A percentile compares a stretch with the other conserved stretches of the same genome.
Evolutionary conservation across 257 asterid species (phyloP).

Genomic region (Solanum piurae): DNA sequence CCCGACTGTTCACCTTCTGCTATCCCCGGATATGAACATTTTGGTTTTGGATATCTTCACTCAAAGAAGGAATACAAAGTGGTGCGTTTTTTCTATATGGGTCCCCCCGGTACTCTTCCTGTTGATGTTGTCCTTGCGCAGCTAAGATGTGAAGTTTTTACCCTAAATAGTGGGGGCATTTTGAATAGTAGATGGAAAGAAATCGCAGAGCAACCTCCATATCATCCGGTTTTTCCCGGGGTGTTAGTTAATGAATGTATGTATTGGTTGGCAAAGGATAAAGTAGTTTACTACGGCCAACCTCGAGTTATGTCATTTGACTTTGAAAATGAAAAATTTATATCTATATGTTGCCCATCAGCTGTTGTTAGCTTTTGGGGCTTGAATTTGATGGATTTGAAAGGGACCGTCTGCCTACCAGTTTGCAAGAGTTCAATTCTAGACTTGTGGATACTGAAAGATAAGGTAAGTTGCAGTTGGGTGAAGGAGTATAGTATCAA

Average conservation of each 20-base stretch:
- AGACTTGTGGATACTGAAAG: background rate
- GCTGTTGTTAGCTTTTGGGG: fast-evolving
- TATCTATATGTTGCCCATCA: no score
- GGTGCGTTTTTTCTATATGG: background rate
- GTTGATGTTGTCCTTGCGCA: background rate
- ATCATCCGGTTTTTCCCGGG: background rate
- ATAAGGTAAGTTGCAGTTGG: background rate
- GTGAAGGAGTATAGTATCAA: background rate
- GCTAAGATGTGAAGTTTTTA: background rate
- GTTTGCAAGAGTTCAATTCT: background rate
- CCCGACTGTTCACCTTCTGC: background rate
- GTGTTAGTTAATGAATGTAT: background rate
- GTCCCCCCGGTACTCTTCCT: background rate
- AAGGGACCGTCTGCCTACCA: background rate
- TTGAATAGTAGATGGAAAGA: background rate
- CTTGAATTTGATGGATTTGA: no score
- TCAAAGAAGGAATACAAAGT: background rate
- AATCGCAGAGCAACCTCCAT: background rate
- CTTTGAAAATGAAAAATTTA: no score
- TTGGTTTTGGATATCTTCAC: background rate
- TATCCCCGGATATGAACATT: background rate
- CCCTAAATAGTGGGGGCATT: background rate
- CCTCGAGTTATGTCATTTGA: no score
- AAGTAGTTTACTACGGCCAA: no score
- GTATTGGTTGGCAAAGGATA: background rate